Evolutionary conservation across 768 basidiomycete species (phyloP), one percentile per base, ranked within the genome.

Genomic region (Pleurotus salmoneostramineus): DNA sequence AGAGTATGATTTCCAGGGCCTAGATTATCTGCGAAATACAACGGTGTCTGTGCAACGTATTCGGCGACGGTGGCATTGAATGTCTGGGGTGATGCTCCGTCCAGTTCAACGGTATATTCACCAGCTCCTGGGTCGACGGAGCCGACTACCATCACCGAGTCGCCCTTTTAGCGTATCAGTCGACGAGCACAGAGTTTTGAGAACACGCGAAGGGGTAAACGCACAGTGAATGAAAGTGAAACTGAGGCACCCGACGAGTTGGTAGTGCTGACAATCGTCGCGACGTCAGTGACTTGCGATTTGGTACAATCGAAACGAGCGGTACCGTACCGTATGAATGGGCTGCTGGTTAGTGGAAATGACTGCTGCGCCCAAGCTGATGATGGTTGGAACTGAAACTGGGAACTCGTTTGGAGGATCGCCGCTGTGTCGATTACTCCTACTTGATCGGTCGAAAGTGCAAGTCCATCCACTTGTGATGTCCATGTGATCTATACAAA

Each of bases 11-110:
- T 32, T 2, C 58, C 58, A 46, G 58, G 50, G 5, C 58, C 58
- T 4, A 59, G 44, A 44, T 59, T 46, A 50, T 45, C 45, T 6
- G 58, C 54, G 27, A 27, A 49, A 36, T 56, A 59, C 6, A 59
- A 27, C 52, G 47, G 5, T 5, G 47, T 47, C 33, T 55, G 50
- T 21, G 58, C 32, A 1, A 15, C 17, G n/a, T 59, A 56, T n/a
- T 33, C 40, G 5, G 43, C 21, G 37, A 45, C 31, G n/a, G 52
- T 44, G 10, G 52, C 58, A 35, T 54, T 46, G 12, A 36, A 56
- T 17, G 17, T 55, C 4, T 56, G 14, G 2, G 44, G 36, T 1
- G 50, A 21, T 6, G 4, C 15, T 17, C 36, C n/a, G 27, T 59
- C 58, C 15, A 59, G n/a, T 35, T 59, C 21, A 7, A 56, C 43